Conservation (phyloP, 345 rosid species). For the Eucalyptus sideroxylon region DNA sequence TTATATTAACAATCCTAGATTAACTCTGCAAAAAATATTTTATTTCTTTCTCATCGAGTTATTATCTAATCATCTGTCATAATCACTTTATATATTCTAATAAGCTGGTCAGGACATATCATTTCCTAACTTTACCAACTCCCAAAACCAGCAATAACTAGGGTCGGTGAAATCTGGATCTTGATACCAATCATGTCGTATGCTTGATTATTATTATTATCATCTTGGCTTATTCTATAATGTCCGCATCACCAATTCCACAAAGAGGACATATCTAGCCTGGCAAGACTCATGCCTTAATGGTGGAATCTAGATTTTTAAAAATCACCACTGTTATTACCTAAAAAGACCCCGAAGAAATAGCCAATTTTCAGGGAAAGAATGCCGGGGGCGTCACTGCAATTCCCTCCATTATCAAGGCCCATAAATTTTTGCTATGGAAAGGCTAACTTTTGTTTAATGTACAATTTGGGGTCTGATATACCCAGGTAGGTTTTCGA, state of each 20-base stretch:
- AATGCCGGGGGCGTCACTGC: background rate
- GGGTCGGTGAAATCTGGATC: background rate
- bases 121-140: background rate
- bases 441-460: background rate
- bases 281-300: background rate
- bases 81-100: background rate
- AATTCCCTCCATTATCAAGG: background rate
- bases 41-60: background rate
- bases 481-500: background rate
- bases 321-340: background rate
- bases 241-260: background rate
- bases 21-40: background rate
- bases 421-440: background rate
- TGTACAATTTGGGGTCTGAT: background rate
- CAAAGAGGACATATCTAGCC: background rate
- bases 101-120: background rate
- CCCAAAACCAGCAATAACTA: no score
- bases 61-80: accelerated
- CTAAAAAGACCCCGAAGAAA: background rate
- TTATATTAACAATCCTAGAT: background rate
- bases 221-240: background rate
- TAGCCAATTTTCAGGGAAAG: background rate
- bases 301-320: background rate
- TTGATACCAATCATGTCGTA: background rate
- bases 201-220: background rate